Percentiles rank a stretch among this genome's conserved stretches.
Evolutionary conservation across 495 filamentous ascomycete genomes (phyloP).

Genomic region (Tuber magnatum): DNA sequence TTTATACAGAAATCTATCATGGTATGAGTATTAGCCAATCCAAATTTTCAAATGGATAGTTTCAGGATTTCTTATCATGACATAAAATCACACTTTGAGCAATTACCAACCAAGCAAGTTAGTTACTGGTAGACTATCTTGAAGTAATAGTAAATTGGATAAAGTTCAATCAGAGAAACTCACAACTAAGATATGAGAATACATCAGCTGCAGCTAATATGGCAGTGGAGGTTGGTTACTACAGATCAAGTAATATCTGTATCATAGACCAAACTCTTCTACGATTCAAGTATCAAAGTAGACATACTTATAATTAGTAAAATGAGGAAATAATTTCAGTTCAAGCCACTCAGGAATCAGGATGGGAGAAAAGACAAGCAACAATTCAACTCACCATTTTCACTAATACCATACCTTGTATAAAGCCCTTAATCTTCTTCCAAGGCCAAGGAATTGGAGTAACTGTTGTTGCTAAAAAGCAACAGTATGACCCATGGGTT

Average conservation of each 20-base stretch:
- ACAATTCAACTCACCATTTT: constrained; percentile 11
- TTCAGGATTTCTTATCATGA: no score
- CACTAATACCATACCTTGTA: neutral
- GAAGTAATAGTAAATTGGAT: neutral
- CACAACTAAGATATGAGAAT: neutral
- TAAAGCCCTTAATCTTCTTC: constrained; percentile 16
- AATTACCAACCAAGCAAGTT: constrained; percentile 2
- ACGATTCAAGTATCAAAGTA: constrained; percentile 11
- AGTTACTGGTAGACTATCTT: constrained; percentile 9
- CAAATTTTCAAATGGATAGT: no score
- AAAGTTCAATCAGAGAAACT: constrained; percentile 6
- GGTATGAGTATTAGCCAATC: no score
- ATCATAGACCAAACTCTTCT: constrained; percentile 14
- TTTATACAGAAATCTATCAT: constrained; percentile 4
- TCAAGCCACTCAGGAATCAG: neutral
- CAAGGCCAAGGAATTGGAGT: neutral
- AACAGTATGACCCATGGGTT: constrained; percentile 6
- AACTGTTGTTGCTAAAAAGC: neutral
- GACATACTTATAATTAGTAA: constrained; percentile 16
- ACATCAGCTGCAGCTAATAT: no score
- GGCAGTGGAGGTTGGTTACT: no score
- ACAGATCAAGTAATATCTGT: no score
- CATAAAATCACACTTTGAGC: constrained; percentile 13
- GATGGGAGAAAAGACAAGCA: no score
- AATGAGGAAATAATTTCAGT: constrained; percentile 9